Conservation (phyloP, 2,329 filamentous ascomycete species). For the Coniochaeta sp. region DNA sequence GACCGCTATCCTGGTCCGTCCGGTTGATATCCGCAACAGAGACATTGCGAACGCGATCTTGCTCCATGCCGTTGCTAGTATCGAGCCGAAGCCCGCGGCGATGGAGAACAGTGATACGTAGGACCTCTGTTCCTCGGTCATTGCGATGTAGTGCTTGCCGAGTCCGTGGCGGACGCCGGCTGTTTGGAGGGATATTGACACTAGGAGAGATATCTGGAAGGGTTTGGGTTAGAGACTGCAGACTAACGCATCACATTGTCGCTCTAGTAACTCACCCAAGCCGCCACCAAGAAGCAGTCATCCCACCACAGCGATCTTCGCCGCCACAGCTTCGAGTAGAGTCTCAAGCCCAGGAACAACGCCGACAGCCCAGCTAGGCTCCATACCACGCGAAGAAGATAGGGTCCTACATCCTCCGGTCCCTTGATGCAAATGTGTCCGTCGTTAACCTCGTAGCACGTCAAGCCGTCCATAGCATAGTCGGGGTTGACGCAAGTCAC, state of each 20-base stretch:
- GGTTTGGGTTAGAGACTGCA: too few species aligned
- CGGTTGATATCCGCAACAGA: constrained; percentile 13
- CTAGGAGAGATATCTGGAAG: neutral
- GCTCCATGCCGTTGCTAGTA: constrained; percentile 18
- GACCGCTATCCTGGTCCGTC: constrained; percentile 10
- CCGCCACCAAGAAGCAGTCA: neutral
- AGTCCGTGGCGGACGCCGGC: neutral
- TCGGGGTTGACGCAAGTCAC: neutral
- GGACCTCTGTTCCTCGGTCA: neutral
- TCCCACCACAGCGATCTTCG: constrained; percentile 1
- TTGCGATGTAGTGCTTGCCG: neutral
- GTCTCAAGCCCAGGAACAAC: neutral
- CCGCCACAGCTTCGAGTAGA: neutral
- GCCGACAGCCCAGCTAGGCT: neutral
- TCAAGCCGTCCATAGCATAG: neutral
- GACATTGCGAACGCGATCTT: constrained; percentile 21
- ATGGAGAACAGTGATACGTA: neutral
- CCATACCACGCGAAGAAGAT: neutral
- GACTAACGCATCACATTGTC: neutral
- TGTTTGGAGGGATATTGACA: neutral
- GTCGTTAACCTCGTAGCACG: neutral
- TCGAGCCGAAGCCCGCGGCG: constrained; percentile 8
- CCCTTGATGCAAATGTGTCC: neutral
- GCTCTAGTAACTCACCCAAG: neutral
- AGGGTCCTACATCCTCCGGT: neutral